phyloP scores from a whole-genome alignment of 345 rosid genomes.

The Citrus maxima region DNA sequence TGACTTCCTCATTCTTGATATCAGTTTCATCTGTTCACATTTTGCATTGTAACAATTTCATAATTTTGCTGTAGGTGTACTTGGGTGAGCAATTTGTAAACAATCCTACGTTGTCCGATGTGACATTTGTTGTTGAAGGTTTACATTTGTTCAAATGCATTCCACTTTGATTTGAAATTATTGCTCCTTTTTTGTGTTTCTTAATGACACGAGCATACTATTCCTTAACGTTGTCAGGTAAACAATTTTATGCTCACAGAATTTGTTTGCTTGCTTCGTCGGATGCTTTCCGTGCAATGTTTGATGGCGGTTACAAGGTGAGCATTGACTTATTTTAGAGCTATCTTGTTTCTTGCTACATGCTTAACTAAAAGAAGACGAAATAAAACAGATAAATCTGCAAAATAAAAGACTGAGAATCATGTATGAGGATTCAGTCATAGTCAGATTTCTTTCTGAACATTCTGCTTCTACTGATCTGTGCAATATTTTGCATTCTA shows the following conservation, averaged over 20 bases:
- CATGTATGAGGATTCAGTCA: not conserved
- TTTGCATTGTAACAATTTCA: not conserved
- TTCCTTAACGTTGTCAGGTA: slow-evolving; percentile 33
- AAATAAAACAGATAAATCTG: not conserved
- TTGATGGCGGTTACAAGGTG: slow-evolving; percentile 75
- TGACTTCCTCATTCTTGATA: not conserved
- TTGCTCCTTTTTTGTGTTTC: not conserved
- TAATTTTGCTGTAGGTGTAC: slow-evolving; percentile 41
- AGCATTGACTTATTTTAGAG: slow-evolving; percentile 11
- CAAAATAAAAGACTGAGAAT: not conserved
- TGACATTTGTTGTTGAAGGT: slow-evolving; percentile 73
- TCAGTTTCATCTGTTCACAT: not conserved
- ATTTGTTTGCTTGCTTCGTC: slow-evolving; percentile 78
- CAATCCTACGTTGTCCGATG: slow-evolving; percentile 64
- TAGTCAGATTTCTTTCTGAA: not conserved
- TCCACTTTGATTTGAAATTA: not conserved
- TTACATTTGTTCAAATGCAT: not conserved
- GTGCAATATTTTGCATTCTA: not conserved
- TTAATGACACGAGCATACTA: not conserved
- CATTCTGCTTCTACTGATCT: not conserved
- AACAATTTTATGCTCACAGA: slow-evolving; percentile 67
- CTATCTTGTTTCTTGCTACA: not conserved
- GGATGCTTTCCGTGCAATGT: slow-evolving; percentile 81
- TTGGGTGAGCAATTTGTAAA: slow-evolving; percentile 69
- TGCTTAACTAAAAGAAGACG: not conserved